phyloP scores from a whole-genome alignment of 1,139 yeast species.

The Protomyces inundatus region DNA sequence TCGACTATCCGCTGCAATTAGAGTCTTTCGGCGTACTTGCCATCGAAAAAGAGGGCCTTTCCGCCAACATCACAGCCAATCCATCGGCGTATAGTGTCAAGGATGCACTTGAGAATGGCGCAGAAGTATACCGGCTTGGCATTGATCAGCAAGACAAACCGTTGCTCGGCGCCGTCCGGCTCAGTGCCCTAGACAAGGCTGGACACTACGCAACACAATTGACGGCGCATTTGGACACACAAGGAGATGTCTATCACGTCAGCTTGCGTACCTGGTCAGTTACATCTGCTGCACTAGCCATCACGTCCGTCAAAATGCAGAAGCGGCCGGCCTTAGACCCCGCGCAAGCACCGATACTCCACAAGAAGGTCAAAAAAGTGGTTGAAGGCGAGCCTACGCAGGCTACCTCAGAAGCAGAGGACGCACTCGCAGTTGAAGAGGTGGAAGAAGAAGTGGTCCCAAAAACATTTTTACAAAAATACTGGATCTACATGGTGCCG shows the following conservation, averaged over 20 bases:
- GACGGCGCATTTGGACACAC: not conserved
- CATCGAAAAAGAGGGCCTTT: too few relatives aligned
- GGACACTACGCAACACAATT: not conserved
- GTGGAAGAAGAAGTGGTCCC: slow-evolving; percentile 14
- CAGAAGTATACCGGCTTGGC: slow-evolving; percentile 2
- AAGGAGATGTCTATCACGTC: slow-evolving; percentile 5
- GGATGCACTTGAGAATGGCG: slow-evolving; percentile 23
- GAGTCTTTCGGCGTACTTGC: too few relatives aligned
- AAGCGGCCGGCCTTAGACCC: not conserved
- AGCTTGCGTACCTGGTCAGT: not conserved
- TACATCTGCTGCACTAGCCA: not conserved
- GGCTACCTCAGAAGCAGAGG: not conserved
- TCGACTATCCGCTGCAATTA: too few relatives aligned
- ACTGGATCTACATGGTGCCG: slow-evolving; percentile 22
- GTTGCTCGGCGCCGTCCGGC: not conserved
- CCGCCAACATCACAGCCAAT: too few relatives aligned
- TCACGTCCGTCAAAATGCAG: not conserved
- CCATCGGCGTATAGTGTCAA: not conserved
- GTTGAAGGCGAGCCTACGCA: not conserved
- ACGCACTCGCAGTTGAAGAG: not conserved
- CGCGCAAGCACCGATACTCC: not conserved
- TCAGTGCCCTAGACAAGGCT: not conserved
- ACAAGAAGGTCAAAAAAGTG: not conserved
- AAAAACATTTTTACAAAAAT: slow-evolving; percentile 20
- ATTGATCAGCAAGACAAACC: not conserved